Percentiles rank a stretch among this genome's conserved stretches.
phyloP scores from a whole-genome alignment of 2,329 filamentous ascomycete species.

The Trichophyton benhamiae region DNA sequence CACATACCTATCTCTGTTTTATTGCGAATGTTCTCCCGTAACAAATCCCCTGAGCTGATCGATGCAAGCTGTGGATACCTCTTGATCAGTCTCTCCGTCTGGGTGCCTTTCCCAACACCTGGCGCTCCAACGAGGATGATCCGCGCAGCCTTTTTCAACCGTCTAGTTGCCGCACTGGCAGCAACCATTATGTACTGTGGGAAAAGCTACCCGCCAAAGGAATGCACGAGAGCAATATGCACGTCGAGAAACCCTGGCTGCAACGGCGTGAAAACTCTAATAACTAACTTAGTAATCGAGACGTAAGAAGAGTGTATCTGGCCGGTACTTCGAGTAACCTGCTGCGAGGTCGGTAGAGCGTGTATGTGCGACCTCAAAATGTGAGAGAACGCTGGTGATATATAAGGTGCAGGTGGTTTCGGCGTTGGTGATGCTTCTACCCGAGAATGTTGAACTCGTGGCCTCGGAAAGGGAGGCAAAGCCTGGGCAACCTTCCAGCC shows the following conservation, averaged over 20 bases:
- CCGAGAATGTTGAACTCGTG: background rate
- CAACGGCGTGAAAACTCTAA: background rate
- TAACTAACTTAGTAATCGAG: background rate
- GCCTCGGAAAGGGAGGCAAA: no score
- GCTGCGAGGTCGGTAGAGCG: background rate
- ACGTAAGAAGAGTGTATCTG: background rate
- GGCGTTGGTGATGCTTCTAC: background rate
- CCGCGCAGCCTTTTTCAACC: constrained; percentile 68
- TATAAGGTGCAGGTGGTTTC: no score
- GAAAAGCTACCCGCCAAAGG: background rate
- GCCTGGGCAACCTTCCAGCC: no score
- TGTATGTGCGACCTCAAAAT: background rate
- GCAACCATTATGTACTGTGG: constrained; percentile 6
- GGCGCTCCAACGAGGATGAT: constrained; percentile 92
- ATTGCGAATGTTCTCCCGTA: constrained; percentile 84
- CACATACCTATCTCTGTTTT: constrained; percentile 66
- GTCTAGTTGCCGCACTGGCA: constrained; percentile 21
- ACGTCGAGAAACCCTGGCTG: background rate
- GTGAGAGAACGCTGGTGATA: no score
- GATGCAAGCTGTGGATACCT: constrained; percentile 80
- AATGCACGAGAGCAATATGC: background rate
- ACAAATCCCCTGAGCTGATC: constrained; percentile 85
- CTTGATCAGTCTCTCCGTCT: constrained; percentile 75
- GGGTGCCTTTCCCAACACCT: constrained; percentile 94
- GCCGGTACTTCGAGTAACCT: background rate